phyloP scores from a whole-genome alignment of 192 early-diverging fungal species.

The Podila verticillata region DNA sequence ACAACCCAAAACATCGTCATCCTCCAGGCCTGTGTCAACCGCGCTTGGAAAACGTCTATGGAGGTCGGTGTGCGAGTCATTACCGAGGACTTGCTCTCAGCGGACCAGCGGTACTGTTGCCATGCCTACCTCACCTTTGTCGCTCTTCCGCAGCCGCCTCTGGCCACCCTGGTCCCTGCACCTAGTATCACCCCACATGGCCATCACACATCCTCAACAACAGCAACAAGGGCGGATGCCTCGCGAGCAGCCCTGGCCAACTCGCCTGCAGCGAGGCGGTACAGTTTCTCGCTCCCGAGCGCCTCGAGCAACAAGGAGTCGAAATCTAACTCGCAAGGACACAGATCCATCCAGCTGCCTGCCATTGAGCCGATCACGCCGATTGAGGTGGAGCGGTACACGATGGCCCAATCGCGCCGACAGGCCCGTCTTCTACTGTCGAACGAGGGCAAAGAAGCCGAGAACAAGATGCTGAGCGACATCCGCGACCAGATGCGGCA shows the following conservation, averaged over 20 bases:
- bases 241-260: conserved; percentile 15
- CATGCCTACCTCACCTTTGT: conserved; percentile 79
- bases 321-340: neutral
- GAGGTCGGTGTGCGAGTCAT: conserved; percentile 78
- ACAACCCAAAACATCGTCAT: conserved; percentile 70
- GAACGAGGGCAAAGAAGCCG: conserved; percentile 22
- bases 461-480: conserved; percentile 41
- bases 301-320: neutral
- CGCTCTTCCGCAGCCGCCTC: conserved; percentile 46
- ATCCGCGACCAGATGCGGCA: conserved; percentile 53
- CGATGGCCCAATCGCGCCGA: conserved; percentile 66
- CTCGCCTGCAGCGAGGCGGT: conserved; percentile 35
- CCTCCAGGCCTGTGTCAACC: conserved; percentile 72
- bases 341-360: conserved; percentile 54
- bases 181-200: neutral
- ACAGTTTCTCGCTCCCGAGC: conserved; percentile 39
- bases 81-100: conserved; percentile 68
- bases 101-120: conserved; percentile 63
- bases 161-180: conserved; percentile 9
- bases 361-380: conserved; percentile 58
- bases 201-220: neutral
- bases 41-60: conserved; percentile 77
- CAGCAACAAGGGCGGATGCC: conserved; percentile 11
- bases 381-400: conserved; percentile 63
- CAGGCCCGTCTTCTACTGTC: conserved; percentile 48